Percentiles rank a stretch among this genome's conserved stretches.
Conservation (phyloP, 2,329 filamentous ascomycete genomes). For the Diplodia scrobiculata region DNA sequence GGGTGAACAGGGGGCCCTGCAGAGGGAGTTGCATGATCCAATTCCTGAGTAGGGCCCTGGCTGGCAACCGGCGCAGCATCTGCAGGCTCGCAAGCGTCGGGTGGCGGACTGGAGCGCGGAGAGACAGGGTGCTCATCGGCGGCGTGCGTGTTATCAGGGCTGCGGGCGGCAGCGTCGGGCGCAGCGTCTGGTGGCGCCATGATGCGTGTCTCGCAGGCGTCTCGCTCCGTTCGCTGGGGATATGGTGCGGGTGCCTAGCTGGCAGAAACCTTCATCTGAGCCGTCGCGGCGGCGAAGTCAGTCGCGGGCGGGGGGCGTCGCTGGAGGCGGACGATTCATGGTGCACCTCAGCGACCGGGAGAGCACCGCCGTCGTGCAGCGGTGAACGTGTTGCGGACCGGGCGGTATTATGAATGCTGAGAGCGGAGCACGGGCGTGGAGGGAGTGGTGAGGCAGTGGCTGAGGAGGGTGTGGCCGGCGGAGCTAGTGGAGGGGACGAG, state of each 20-base stretch:
- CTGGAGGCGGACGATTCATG: conserved; percentile 37
- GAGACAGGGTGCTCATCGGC: neutral
- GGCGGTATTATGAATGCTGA: conserved; percentile 22
- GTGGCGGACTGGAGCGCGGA: conserved; percentile 4
- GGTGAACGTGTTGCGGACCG: conserved; percentile 6
- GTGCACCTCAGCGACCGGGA: conserved; percentile 33
- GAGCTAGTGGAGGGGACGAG: conserved; percentile 22
- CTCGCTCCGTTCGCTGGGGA: conserved; percentile 14
- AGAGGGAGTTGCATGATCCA: conserved; percentile 8
- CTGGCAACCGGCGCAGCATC: neutral
- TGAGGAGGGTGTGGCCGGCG: neutral
- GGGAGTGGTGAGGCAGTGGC: conserved; percentile 21
- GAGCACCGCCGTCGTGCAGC: conserved; percentile 27
- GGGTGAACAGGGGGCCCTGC: conserved; percentile 2
- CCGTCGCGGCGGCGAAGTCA: conserved; percentile 23
- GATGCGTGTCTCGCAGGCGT: conserved; percentile 14
- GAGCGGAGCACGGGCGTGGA: conserved; percentile 3
- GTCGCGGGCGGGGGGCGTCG: conserved; percentile 26
- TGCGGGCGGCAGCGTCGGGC: conserved; percentile 16
- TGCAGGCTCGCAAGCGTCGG: conserved; percentile 4
- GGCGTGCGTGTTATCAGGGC: conserved; percentile 13
- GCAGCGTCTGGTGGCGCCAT: conserved; percentile 23
- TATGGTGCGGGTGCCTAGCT: conserved; percentile 15
- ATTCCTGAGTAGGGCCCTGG: conserved; percentile 1
- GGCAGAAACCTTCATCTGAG: conserved; percentile 21